A percentile compares a stretch with the other conserved stretches of the same genome.
Conservation (phyloP, 495 filamentous ascomycete species). For the Penicillium goetzii region DNA sequence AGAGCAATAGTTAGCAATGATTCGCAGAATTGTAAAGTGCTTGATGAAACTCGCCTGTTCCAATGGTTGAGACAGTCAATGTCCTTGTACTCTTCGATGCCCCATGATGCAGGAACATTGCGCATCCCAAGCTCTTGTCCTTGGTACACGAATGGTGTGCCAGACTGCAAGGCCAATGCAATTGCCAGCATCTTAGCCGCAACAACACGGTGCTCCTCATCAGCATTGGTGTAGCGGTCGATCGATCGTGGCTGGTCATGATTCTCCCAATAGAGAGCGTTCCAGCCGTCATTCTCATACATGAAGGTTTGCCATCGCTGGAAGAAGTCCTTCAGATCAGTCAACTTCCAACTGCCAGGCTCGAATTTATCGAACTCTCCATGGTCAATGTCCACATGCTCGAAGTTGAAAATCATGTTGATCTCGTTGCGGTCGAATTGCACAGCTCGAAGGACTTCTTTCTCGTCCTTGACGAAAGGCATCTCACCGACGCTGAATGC, state of each 20-base stretch:
- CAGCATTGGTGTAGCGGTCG: constrained; percentile 59
- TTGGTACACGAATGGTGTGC: constrained; percentile 75
- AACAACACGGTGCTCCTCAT: constrained; percentile 47
- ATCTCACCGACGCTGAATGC: constrained; percentile 74
- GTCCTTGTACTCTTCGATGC: constrained; percentile 71
- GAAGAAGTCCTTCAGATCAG: constrained; percentile 61
- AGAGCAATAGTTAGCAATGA: neutral
- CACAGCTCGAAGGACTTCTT: constrained; percentile 64
- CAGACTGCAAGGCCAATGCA: constrained; percentile 60
- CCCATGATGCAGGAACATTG: constrained; percentile 68
- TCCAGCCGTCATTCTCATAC: constrained; percentile 72
- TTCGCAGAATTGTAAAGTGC: neutral
- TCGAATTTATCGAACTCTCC: constrained; percentile 56
- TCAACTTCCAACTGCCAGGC: constrained; percentile 55
- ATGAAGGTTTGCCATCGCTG: constrained; percentile 70
- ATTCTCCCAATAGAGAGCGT: constrained; percentile 72
- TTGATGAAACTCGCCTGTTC: constrained; percentile 41
- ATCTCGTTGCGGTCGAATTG: constrained; percentile 61
- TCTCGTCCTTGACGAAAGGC: constrained; percentile 60
- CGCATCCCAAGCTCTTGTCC: constrained; percentile 79
- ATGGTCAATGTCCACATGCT: constrained; percentile 62
- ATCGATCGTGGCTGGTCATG: constrained; percentile 71
- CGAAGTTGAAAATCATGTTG: constrained; percentile 79
- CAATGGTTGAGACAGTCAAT: constrained; percentile 71
- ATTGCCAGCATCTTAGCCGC: constrained; percentile 68